These are phyloP conservation scores for Candida sithepensis DNA, from an alignment of 805 yeast genomes.

Conservation along the genomic window DNA sequence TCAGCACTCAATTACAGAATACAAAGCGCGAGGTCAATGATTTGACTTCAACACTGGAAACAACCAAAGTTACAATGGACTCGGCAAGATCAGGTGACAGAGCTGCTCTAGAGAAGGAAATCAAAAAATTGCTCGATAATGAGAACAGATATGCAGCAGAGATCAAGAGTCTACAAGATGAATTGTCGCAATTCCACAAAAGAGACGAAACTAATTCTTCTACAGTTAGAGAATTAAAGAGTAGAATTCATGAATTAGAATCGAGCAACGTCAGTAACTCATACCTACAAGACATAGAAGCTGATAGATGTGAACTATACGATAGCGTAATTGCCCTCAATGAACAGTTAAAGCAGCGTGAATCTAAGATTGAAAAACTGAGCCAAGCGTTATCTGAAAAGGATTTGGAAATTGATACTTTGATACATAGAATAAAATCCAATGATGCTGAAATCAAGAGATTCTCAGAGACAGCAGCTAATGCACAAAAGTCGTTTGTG, in stretches of 20 bases:
- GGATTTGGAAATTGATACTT: neutral
- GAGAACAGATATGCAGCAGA: conserved; percentile 9
- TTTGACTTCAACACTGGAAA: neutral
- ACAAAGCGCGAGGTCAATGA: conserved; percentile 9
- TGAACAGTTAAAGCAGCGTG: conserved; percentile 11
- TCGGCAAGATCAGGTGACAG: neutral
- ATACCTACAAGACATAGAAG: conserved; percentile 30
- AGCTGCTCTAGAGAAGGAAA: neutral
- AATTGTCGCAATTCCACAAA: conserved; percentile 16
- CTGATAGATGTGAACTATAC: conserved; percentile 19
- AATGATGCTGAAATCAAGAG: neutral
- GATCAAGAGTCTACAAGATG: conserved; percentile 16
- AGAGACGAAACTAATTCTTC: conserved; percentile 13
- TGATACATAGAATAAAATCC: conserved; percentile 1
- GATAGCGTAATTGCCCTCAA: conserved; percentile 16
- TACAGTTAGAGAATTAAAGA: conserved; percentile 11
- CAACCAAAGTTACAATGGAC: neutral
- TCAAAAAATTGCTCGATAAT: neutral
- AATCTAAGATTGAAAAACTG: conserved; percentile 10
- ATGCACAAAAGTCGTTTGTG: neutral
- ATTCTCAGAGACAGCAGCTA: neutral
- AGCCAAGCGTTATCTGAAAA: conserved; percentile 18
- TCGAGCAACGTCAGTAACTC: conserved; percentile 16
- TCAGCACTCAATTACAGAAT: conserved; percentile 12
- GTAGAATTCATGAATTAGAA: conserved; percentile 4